Conservation (phyloP, 78 protist species). For the Salpingoeca rosetta region DNA sequence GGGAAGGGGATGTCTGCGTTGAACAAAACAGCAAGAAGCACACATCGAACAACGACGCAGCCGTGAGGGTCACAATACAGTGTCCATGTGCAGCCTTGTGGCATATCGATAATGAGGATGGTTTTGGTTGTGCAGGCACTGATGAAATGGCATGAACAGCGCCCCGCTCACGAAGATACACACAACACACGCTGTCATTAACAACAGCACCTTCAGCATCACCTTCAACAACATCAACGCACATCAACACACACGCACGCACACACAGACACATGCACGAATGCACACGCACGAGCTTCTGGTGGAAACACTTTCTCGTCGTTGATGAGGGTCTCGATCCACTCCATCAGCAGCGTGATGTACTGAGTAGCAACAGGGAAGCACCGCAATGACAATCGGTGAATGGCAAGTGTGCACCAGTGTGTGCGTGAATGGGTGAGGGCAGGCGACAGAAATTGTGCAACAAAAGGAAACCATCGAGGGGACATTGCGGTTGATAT, state of each 20-base stretch:
- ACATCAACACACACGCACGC: not conserved
- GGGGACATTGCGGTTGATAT: too few relatives aligned
- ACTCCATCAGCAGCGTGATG: constrained; percentile 79
- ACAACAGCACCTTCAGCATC: not conserved
- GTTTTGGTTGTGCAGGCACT: too few relatives aligned
- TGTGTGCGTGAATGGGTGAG: too few relatives aligned
- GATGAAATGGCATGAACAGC: too few relatives aligned
- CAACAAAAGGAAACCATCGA: too few relatives aligned
- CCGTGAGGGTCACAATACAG: too few relatives aligned
- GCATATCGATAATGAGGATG: not conserved
- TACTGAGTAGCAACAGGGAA: constrained; percentile 62
- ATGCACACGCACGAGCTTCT: too few relatives aligned
- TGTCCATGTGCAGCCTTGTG: not conserved
- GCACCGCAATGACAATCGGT: not conserved
- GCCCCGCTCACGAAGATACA: not conserved
- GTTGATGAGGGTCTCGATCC: constrained; percentile 82
- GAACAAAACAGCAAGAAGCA: not conserved
- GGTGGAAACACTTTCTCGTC: constrained; percentile 82
- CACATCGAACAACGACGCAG: too few relatives aligned
- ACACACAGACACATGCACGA: not conserved
- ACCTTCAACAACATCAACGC: not conserved
- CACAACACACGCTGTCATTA: not conserved
- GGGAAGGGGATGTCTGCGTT: constrained; percentile 74
- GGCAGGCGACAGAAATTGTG: too few relatives aligned
- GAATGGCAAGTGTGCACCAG: too few relatives aligned